Conservation (phyloP, 1,139 yeast genomes). For the Debaryomycetaceae sp. region DNA sequence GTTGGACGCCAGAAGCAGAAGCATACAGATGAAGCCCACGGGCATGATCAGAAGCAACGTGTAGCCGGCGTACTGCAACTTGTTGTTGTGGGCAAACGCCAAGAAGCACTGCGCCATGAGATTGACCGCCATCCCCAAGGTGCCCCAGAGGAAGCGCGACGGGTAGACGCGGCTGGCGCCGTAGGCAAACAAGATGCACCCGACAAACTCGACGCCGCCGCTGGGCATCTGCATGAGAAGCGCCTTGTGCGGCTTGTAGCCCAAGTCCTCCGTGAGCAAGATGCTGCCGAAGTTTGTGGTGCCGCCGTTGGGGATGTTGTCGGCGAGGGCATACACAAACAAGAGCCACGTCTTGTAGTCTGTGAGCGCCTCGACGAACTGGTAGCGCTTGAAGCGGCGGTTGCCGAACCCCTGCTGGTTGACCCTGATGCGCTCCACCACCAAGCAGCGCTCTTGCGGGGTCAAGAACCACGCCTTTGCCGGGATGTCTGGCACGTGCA, state of each 20-base stretch:
- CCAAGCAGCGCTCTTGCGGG: slow-evolving; percentile 22
- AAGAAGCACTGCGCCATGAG: slow-evolving; percentile 43
- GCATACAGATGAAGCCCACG: slow-evolving; percentile 26
- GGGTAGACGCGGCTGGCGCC: slow-evolving; percentile 20
- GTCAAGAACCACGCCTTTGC: slow-evolving; percentile 42
- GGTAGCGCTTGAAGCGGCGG: slow-evolving; percentile 13
- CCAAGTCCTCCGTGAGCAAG: slow-evolving; percentile 20
- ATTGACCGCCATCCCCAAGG: slow-evolving; percentile 32
- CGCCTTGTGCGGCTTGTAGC: slow-evolving; percentile 29
- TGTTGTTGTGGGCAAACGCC: slow-evolving; percentile 38
- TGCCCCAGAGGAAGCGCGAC: slow-evolving; percentile 41
- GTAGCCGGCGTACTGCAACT: slow-evolving; percentile 42
- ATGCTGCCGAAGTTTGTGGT: slow-evolving; percentile 34
- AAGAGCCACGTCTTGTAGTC: slow-evolving; percentile 18
- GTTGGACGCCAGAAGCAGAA: slow-evolving; percentile 20
- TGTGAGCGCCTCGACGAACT: slow-evolving; percentile 9
- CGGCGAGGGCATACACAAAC: slow-evolving; percentile 21
- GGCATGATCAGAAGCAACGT: slow-evolving; percentile 22
- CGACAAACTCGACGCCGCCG: slow-evolving; percentile 38
- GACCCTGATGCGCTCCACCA: slow-evolving; percentile 23
- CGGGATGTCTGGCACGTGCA: slow-evolving; percentile 52
- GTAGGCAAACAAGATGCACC: slow-evolving; percentile 36
- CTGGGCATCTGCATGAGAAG: slow-evolving; percentile 30
- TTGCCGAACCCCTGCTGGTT: slow-evolving; percentile 21
- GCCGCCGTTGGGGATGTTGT: slow-evolving; percentile 49